Conservation (phyloP, 169 alveolate species). For the Perkinsus marinus region DNA sequence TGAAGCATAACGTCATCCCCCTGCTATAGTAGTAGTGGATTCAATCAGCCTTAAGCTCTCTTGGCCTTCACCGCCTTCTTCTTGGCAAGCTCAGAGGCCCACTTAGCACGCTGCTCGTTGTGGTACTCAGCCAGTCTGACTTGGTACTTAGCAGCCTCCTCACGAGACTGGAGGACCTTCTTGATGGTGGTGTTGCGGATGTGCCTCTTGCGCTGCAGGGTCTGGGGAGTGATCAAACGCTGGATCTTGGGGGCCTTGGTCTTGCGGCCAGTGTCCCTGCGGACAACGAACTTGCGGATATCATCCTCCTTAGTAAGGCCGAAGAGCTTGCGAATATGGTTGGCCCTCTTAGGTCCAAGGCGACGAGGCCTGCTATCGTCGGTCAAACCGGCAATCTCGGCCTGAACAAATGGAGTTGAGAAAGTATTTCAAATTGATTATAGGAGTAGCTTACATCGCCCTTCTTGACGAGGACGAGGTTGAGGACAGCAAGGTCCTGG, state of each 20-base stretch:
- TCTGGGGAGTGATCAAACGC: conserved; percentile 94
- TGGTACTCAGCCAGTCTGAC: conserved; percentile 17
- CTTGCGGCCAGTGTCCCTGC: conserved; percentile 71
- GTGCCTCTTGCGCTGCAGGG: conserved; percentile 83
- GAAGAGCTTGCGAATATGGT: conserved; percentile 79
- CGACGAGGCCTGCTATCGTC: conserved; percentile 89
- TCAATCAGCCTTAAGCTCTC: background rate
- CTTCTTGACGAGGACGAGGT: conserved; percentile 86
- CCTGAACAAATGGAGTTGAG: conserved; percentile 15
- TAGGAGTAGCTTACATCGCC: conserved; percentile 54
- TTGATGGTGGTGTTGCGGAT: conserved; percentile 7
- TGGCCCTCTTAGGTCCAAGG: conserved; percentile 98
- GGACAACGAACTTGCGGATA: conserved; percentile 85
- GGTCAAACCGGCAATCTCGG: conserved; percentile 91
- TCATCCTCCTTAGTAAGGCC: conserved; percentile 80
- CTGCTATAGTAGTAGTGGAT: background rate
- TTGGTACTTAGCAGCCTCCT: conserved; percentile 12
- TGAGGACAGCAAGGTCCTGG: conserved; percentile 92
- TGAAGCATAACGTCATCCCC: background rate
- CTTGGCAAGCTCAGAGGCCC: conserved; percentile 9
- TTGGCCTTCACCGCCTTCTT: conserved; percentile 15
- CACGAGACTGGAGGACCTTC: conserved; percentile 14
- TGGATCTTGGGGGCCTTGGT: conserved; percentile 96
- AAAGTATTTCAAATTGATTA: background rate
- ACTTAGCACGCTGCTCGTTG: conserved; percentile 10